A percentile compares a stretch with the other conserved stretches of the same genome.
phyloP scores from a whole-genome alignment of 768 basidiomycete species.

The Boletus coccyginus region DNA sequence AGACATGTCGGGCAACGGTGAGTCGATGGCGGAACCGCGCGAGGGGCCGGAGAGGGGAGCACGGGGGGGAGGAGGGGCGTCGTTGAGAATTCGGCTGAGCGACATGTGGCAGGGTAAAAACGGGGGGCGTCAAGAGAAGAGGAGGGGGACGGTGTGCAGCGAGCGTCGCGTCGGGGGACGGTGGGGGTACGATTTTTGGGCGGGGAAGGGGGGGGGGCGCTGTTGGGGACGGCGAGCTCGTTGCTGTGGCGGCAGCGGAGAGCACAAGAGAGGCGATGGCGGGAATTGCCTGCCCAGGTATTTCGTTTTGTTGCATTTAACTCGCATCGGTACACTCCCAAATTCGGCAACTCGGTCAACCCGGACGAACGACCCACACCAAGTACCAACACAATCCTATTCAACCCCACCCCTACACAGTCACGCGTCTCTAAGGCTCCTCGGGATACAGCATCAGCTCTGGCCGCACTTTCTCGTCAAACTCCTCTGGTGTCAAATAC shows the following conservation, averaged over 20 bases:
- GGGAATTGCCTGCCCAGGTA: constrained; percentile 31
- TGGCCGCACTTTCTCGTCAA: constrained; percentile 90
- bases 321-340: constrained; percentile 33
- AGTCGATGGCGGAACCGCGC: constrained; percentile 16
- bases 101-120: constrained; percentile 51
- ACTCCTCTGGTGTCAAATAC: constrained; percentile 84
- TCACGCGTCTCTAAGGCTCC: constrained; percentile 32
- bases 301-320: constrained; percentile 38
- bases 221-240: constrained; percentile 9
- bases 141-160: neutral
- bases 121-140: neutral
- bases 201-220: neutral
- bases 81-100: constrained; percentile 76
- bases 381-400: neutral
- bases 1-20: constrained; percentile 22
- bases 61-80: constrained; percentile 51
- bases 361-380: constrained; percentile 17
- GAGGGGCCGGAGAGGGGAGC: constrained; percentile 25
- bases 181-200: neutral
- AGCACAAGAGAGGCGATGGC: constrained; percentile 27
- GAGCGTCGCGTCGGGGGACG: neutral
- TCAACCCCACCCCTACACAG: neutral
- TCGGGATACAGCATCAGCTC: constrained; percentile 87
- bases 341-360: constrained; percentile 28
- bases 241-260: constrained; percentile 20